Base-by-base conservation (phyloP, 352 stramenopile species). In the Pythium vanterpoolii region DNA sequence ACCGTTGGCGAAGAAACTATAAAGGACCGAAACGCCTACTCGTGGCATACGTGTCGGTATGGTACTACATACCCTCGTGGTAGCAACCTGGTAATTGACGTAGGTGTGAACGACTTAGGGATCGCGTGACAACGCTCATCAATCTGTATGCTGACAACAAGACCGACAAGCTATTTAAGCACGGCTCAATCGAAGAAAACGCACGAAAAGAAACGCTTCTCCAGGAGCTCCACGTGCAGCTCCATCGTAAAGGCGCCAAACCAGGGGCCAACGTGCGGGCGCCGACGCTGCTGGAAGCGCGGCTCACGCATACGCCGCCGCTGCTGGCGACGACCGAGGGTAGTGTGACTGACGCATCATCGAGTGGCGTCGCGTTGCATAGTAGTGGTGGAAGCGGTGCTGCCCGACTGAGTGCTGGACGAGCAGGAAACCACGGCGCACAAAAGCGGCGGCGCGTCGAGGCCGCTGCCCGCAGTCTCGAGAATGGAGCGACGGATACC, bases 151-250 rank as follows among this genome's bases (percentile, higher is more conserved):
- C 78, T 13, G 81, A 89, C 52, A 80, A 75, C 59, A 90, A 91
- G 64, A 74, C 86, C 68, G 79, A 93, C 50, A 91, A 90, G 68
- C 71, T 93, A 61, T 91, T 88, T 76, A 90, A 90, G 61, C 76
- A 90, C 56, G 79, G 83, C 9, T 76, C 73, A 2, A 74, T 77
- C 45, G 80, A 90, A 33, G 80, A 93, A 26, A 89, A 89, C 47
- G 56, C 68, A 21, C 75, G 72, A 26, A 93, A 93, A 51, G 80
- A 89, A 53, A 34, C 60, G 9, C 85, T 93, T 56, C 33, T 93
- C 62, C 61, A 77, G 2, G 79, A 89, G 49, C 70, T 91, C 44
- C 84, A 77, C 39, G 40, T 76, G 24, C 68, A 65, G 4, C 67
- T 90, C 2, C 61, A 79, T 19, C 65, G 64, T 30, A 85, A 79